Conservation (phyloP, 2,329 filamentous ascomycete species). For the Pseudogymnoascus sp. region DNA sequence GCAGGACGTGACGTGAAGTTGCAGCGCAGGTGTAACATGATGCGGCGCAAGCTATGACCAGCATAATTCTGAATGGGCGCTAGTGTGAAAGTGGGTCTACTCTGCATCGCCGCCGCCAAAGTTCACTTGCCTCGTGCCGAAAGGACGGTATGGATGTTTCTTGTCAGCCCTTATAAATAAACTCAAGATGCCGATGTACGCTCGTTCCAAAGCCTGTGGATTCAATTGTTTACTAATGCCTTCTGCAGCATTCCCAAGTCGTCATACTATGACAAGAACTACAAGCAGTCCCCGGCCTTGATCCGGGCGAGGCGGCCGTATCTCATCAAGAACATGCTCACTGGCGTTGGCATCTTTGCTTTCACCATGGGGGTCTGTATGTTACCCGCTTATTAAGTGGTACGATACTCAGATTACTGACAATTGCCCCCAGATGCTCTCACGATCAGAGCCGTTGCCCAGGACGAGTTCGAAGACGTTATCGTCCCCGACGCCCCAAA, state of each 20-base stretch:
- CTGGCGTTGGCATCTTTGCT: slow-evolving; percentile 65
- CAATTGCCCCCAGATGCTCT: slow-evolving; percentile 49
- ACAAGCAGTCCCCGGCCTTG: slow-evolving; percentile 79
- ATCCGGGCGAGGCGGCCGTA: slow-evolving; percentile 89
- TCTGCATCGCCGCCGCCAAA: slow-evolving; percentile 4
- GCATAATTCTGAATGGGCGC: slow-evolving; percentile 5
- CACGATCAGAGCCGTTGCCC: slow-evolving; percentile 78
- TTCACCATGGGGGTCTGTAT: slow-evolving; percentile 84
- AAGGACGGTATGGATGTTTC: not conserved
- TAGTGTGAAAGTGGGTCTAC: not conserved
- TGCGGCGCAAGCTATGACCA: slow-evolving; percentile 10
- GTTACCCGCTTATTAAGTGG: slow-evolving; percentile 31
- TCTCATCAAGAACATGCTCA: slow-evolving; percentile 79
- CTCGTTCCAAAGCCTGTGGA: not conserved
- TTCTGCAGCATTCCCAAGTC: slow-evolving; percentile 51
- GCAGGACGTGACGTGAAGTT: slow-evolving; percentile 8
- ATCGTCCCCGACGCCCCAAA: slow-evolving; percentile 61
- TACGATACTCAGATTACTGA: not conserved
- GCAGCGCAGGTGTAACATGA: not conserved
- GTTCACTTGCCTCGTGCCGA: not conserved
- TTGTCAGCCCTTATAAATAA: slow-evolving; percentile 9
- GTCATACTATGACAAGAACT: slow-evolving; percentile 87
- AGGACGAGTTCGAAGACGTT: slow-evolving; percentile 96
- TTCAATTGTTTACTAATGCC: slow-evolving; percentile 20
- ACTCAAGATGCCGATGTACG: slow-evolving; percentile 11